phyloP scores from a whole-genome alignment of 768 basidiomycete genomes.

The Scleroderma bovista region DNA sequence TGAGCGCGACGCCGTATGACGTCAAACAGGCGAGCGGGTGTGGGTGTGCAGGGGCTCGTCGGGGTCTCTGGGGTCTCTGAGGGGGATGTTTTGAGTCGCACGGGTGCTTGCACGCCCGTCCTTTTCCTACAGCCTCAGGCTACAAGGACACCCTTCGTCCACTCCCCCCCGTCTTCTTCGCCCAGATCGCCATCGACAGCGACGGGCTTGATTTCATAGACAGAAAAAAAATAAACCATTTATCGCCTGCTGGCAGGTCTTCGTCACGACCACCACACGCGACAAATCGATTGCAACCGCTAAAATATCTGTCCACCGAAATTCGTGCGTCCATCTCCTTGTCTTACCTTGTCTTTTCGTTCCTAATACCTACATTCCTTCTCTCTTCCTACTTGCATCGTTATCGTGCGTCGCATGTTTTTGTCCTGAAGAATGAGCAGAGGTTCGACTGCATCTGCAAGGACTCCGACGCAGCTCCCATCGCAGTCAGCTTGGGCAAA shows the following conservation, averaged over 20 bases:
- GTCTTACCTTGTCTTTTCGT: not conserved
- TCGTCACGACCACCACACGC: conserved; percentile 78
- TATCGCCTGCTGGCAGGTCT: conserved; percentile 90
- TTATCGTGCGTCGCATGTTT: not conserved
- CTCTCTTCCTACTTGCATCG: not conserved
- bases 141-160: not conserved
- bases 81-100: conserved; percentile 1
- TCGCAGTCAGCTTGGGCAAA: conserved; percentile 86
- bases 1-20: not conserved
- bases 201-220: conserved; percentile 37
- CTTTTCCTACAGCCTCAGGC: conserved; percentile 5
- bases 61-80: not conserved
- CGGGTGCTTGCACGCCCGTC: conserved; percentile 2
- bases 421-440: conserved; percentile 78
- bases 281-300: conserved; percentile 47
- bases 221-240: conserved; percentile 36
- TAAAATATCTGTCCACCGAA: conserved; percentile 40
- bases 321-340: conserved; percentile 33
- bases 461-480: conserved; percentile 69
- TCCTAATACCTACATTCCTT: conserved; percentile 9
- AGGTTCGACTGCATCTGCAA: conserved; percentile 70
- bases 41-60: not conserved
- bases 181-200: conserved; percentile 33
- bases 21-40: not conserved
- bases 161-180: conserved; percentile 3